Evolutionary conservation across 345 rosid genomes (phyloP).

Genomic region (Salix purpurea): DNA sequence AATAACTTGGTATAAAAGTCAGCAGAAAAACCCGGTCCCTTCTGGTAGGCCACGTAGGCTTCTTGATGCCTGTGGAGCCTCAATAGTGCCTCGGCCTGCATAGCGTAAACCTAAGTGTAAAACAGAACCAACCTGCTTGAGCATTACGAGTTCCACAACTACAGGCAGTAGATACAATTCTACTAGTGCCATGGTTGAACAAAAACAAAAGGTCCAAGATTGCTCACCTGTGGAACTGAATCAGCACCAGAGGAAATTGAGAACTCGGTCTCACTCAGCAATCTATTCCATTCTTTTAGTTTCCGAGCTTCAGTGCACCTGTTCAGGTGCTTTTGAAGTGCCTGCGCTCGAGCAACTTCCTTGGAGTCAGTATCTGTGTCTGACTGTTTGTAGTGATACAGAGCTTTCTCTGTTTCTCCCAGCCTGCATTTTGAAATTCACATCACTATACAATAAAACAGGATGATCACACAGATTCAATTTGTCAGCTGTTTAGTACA

Average conservation of each 20-base stretch:
- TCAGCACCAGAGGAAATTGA: constrained; percentile 52
- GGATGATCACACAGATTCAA: not conserved
- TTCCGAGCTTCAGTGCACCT: constrained; percentile 42
- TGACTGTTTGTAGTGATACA: constrained; percentile 46
- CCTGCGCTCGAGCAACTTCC: constrained; percentile 46
- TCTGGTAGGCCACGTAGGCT: constrained; percentile 41
- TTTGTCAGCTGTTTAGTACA: not conserved
- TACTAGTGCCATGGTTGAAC: not conserved
- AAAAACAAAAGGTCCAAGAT: not conserved
- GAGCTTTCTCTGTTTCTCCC: constrained; percentile 62
- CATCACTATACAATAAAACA: not conserved
- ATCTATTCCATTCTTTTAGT: constrained; percentile 43
- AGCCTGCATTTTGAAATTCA: constrained; percentile 34
- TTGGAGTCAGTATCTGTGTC: constrained; percentile 27
- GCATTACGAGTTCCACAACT: not conserved
- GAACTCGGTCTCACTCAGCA: constrained; percentile 42
- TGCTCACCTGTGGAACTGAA: constrained; percentile 55
- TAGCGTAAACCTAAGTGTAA: constrained; percentile 42
- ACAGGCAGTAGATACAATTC: not conserved
- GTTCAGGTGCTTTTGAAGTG: constrained; percentile 34
- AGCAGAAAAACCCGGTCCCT: constrained; percentile 38
- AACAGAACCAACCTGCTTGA: not conserved
- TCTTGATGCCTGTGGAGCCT: constrained; percentile 56
- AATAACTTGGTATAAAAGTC: constrained; percentile 44
- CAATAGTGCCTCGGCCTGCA: constrained; percentile 59